A percentile compares a stretch with the other conserved stretches of the same genome.
These are phyloP conservation scores for Lactifluus piperatus DNA, from an alignment of 768 basidiomycete species.

Conservation along the genomic window DNA sequence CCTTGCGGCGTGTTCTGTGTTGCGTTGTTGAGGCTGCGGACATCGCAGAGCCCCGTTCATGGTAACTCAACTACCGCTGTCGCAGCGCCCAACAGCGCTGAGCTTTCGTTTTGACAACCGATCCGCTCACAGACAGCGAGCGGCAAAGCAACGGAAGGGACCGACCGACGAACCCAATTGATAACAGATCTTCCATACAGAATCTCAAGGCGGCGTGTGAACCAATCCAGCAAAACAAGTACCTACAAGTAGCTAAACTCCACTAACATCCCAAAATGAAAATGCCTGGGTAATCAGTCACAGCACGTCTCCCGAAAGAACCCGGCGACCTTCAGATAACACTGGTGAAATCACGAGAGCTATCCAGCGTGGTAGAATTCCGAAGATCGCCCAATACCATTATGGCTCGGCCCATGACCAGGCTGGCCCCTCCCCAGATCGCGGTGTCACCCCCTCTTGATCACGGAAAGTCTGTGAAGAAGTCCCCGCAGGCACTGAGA, in stretches of 20 bases:
- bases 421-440: neutral
- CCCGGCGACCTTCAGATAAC: slow-evolving; percentile 22
- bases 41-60: neutral
- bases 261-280: neutral
- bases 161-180: slow-evolving; percentile 1
- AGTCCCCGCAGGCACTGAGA: neutral
- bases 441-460: neutral
- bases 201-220: neutral
- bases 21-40: neutral
- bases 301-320: slow-evolving; percentile 13
- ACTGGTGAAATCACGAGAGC: slow-evolving; percentile 4
- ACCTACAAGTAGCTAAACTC: slow-evolving; percentile 3
- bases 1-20: neutral
- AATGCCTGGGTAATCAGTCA: slow-evolving; percentile 1
- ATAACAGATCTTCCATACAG: neutral
- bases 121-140: slow-evolving; percentile 15
- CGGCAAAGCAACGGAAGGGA: neutral
- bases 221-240: slow-evolving; percentile 1
- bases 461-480: neutral
- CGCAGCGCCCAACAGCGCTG: slow-evolving; percentile 2
- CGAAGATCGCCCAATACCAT: slow-evolving; percentile 21
- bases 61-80: neutral
- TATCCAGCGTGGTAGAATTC: slow-evolving; percentile 3
- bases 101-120: slow-evolving; percentile 14
- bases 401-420: slow-evolving; percentile 1